Percentiles rank a stretch among this genome's conserved stretches.
These are phyloP conservation scores for Thelonectria discophora DNA, from an alignment of 2,329 filamentous ascomycete genomes.

Conservation along the genomic window DNA sequence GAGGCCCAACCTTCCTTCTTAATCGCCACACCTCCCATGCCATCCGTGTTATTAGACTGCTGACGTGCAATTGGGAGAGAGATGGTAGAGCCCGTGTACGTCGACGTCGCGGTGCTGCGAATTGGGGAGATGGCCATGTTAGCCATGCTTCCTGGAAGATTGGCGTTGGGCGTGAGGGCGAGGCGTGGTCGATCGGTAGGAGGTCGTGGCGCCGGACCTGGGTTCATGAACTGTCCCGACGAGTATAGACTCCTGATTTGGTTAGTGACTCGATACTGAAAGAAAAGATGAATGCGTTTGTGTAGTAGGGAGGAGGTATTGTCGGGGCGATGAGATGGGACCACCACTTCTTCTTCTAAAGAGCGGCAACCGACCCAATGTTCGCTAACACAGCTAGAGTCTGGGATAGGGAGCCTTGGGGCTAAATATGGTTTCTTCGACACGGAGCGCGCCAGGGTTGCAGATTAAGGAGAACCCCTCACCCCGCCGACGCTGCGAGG, in stretches of 20 bases:
- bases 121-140: constrained; percentile 80
- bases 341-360: constrained; percentile 5
- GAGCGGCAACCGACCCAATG: neutral
- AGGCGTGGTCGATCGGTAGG: constrained; percentile 85
- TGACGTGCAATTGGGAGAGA: constrained; percentile 74
- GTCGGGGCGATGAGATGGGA: constrained; percentile 6
- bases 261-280: constrained; percentile 29
- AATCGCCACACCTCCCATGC: constrained; percentile 73
- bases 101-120: constrained; percentile 69
- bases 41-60: constrained; percentile 68
- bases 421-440: constrained; percentile 1
- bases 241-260: constrained; percentile 60
- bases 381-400: neutral
- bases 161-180: constrained; percentile 78
- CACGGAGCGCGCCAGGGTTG: constrained; percentile 8
- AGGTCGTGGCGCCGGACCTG: constrained; percentile 90
- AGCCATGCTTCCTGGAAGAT: constrained; percentile 80
- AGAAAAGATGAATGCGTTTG: neutral
- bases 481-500: constrained; percentile 30
- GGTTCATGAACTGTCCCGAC: constrained; percentile 88
- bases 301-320: constrained; percentile 1
- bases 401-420: neutral
- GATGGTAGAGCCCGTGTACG: constrained; percentile 62
- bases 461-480: constrained; percentile 17
- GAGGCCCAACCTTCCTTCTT: constrained; percentile 85